Evolutionary conservation across 2,329 filamentous ascomycete species (phyloP).

Genomic region (Cytospora piceae): DNA sequence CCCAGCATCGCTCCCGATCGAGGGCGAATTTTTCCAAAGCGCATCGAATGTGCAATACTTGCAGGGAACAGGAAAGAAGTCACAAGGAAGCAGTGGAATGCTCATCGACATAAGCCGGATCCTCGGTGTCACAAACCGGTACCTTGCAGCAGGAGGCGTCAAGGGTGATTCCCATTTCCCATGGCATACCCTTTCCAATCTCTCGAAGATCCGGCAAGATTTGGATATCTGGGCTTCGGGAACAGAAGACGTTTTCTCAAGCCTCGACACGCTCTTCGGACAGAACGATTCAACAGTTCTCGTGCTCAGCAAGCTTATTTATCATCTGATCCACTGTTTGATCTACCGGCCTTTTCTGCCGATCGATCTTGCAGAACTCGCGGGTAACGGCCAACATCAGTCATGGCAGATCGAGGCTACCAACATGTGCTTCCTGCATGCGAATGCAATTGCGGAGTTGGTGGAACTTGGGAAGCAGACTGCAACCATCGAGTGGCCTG

Average conservation of each 20-base stretch:
- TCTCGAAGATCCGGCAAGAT: conserved; percentile 85
- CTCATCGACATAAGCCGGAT: conserved; percentile 84
- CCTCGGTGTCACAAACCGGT: conserved; percentile 80
- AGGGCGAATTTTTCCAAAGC: conserved; percentile 81
- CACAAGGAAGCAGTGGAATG: conserved; percentile 77
- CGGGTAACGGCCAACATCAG: conserved; percentile 80
- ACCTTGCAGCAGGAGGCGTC: conserved; percentile 81
- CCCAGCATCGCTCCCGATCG: conserved; percentile 63
- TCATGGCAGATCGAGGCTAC: conserved; percentile 93
- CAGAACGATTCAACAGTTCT: conserved; percentile 78
- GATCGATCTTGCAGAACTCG: conserved; percentile 79
- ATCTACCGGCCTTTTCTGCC: conserved; percentile 87
- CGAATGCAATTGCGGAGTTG: conserved; percentile 83
- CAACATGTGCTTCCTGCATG: conserved; percentile 83
- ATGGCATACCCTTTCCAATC: conserved; percentile 83
- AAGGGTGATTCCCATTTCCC: conserved; percentile 90
- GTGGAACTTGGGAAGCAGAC: conserved; percentile 78
- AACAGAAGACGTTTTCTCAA: conserved; percentile 78
- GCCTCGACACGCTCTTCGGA: conserved; percentile 73
- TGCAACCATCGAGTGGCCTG: conserved; percentile 79
- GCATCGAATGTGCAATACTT: conserved; percentile 77
- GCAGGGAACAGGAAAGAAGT: conserved; percentile 68
- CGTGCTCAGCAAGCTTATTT: conserved; percentile 83
- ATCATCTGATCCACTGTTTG: conserved; percentile 84
- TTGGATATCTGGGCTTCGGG: conserved; percentile 84